Conservation (phyloP, 768 basidiomycete genomes). For the Tricholoma terreum region DNA sequence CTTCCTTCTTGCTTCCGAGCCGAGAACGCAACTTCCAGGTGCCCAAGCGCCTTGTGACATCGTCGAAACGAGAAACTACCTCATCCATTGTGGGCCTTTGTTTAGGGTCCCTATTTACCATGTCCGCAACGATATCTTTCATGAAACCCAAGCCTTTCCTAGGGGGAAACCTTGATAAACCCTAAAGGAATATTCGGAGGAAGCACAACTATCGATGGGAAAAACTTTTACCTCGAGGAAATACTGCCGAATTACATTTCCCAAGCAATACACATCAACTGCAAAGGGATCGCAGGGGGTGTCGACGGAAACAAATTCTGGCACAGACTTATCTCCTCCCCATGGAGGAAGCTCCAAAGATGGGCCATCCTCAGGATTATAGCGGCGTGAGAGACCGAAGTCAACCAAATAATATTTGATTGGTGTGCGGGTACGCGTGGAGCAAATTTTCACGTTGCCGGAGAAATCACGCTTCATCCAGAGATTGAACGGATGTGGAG, state of each 20-base stretch:
- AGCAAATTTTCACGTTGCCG: slow-evolving; percentile 1
- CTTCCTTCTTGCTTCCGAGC: slow-evolving; percentile 3
- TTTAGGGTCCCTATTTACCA: slow-evolving; percentile 31
- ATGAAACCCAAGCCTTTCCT: slow-evolving; percentile 29
- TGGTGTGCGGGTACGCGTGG: slow-evolving; percentile 19
- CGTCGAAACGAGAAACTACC: slow-evolving; percentile 30
- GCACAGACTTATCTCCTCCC: slow-evolving; percentile 40
- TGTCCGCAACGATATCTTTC: slow-evolving; percentile 26
- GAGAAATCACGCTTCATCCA: slow-evolving; percentile 15
- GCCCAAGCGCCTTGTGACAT: slow-evolving; percentile 21
- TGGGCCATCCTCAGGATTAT: slow-evolving; percentile 19
- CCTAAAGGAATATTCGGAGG: not conserved
- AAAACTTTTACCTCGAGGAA: slow-evolving; percentile 8
- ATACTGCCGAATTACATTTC: slow-evolving; percentile 22
- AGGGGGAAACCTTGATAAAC: not conserved
- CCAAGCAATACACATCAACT: slow-evolving; percentile 37
- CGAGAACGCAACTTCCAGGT: slow-evolving; percentile 31
- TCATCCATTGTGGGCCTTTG: slow-evolving; percentile 37
- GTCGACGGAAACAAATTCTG: slow-evolving; percentile 17
- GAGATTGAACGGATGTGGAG: slow-evolving; percentile 18
- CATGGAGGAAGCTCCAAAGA: slow-evolving; percentile 27
- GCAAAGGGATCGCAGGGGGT: slow-evolving; percentile 25
- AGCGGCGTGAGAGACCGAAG: no score
- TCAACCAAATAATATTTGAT: slow-evolving; percentile 29
- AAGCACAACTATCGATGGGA: no score